Evolutionary conservation across 2,329 filamentous ascomycete genomes (phyloP).

Genomic region (Aspergillus sp.): DNA sequence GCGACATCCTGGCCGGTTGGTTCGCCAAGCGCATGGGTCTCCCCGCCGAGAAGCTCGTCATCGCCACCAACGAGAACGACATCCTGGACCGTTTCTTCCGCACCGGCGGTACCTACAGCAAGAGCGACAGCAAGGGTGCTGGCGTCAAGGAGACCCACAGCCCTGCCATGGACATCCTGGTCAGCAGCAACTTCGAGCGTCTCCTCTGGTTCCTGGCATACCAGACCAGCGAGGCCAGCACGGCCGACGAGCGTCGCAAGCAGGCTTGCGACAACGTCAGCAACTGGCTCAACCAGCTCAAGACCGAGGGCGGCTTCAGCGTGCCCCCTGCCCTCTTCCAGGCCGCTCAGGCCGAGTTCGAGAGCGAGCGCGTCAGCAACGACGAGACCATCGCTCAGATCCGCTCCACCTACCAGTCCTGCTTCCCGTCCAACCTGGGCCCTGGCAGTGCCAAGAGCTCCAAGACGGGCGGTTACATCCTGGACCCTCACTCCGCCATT

Average conservation of each 20-base stretch:
- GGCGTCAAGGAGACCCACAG: constrained; percentile 89
- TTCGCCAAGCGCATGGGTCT: constrained; percentile 91
- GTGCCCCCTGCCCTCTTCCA: constrained; percentile 74
- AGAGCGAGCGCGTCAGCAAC: constrained; percentile 71
- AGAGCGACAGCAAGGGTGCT: constrained; percentile 64
- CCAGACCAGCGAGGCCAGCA: constrained; percentile 57
- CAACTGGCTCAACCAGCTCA: constrained; percentile 77
- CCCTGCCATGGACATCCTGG: constrained; percentile 96
- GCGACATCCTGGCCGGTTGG: constrained; percentile 85
- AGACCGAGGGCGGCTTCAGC: constrained; percentile 77
- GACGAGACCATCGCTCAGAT: constrained; percentile 69
- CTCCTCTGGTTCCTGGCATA: constrained; percentile 88
- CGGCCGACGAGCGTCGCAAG: constrained; percentile 49
- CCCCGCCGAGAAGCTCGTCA: constrained; percentile 81
- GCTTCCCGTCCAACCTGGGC: constrained; percentile 52
- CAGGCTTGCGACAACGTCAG: constrained; percentile 71
- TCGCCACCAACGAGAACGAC: constrained; percentile 97
- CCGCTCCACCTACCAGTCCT: constrained; percentile 56
- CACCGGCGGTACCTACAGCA: constrained; percentile 79
- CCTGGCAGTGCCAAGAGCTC: constrained; percentile 36
- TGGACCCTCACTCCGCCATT: constrained; percentile 91
- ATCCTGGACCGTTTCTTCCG: constrained; percentile 96
- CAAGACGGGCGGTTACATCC: constrained; percentile 68
- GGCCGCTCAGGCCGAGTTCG: constrained; percentile 72
- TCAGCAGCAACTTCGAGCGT: constrained; percentile 95